Evolutionary conservation across 805 yeast genomes (phyloP).

Genomic region (Myxozyma monticola): DNA sequence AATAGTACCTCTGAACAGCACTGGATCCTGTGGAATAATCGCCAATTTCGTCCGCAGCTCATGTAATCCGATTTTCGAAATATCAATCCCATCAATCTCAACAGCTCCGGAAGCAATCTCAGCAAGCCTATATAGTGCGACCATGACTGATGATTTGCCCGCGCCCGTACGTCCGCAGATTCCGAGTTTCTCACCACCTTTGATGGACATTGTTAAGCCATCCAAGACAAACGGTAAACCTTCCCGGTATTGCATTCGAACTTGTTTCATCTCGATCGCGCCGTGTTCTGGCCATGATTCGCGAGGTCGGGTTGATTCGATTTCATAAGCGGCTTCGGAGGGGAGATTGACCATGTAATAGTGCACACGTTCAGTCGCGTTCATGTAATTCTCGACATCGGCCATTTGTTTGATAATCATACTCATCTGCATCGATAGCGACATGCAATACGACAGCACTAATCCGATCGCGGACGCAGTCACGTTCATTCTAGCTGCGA

Average conservation of each 20-base stretch:
- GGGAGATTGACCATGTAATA: conserved; percentile 64
- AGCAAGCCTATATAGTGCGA: conserved; percentile 65
- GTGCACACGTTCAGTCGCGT: conserved; percentile 69
- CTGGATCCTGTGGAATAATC: conserved; percentile 90
- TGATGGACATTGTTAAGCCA: conserved; percentile 51
- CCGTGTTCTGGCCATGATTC: conserved; percentile 69
- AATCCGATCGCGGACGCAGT: conserved; percentile 48
- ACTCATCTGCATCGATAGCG: conserved; percentile 52
- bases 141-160: conserved; percentile 76
- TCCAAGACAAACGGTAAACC: conserved; percentile 66
- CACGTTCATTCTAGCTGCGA: conserved; percentile 59
- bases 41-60: conserved; percentile 72
- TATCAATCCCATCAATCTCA: conserved; percentile 68
- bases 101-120: conserved; percentile 59
- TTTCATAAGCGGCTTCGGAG: conserved; percentile 64
- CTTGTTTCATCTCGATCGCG: conserved; percentile 55
- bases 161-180: conserved; percentile 92
- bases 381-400: conserved; percentile 73
- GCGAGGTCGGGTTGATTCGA: conserved; percentile 47
- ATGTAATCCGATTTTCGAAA: conserved; percentile 60
- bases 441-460: conserved; percentile 41
- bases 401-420: conserved; percentile 64
- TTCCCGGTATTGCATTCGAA: conserved; percentile 62
- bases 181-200: conserved; percentile 69
- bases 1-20: conserved; percentile 74